Evolutionary conservation across 345 rosid genomes (phyloP).

Genomic region (Populus euphratica): DNA sequence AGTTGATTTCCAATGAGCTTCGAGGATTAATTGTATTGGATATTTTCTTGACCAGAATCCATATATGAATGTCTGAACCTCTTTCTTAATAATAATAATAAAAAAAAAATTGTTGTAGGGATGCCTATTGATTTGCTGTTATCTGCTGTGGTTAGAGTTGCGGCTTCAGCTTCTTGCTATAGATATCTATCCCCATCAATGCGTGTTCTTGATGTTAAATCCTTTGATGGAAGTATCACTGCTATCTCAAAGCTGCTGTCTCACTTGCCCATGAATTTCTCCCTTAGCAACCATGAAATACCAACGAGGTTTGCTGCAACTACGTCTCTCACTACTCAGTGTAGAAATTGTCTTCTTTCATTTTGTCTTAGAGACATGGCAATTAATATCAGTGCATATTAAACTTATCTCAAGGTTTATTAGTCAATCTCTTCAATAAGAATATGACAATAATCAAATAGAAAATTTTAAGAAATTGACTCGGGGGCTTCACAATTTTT

Average conservation of each 20-base stretch:
- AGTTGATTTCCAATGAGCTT: no score
- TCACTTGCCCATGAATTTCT: constrained; percentile 41
- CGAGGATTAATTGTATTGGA: no score
- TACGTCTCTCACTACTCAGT: constrained; percentile 1
- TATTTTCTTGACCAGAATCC: no score
- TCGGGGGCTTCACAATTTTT: no score
- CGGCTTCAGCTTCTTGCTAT: constrained; percentile 45
- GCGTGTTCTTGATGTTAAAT: constrained; percentile 21
- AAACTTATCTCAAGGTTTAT: neutral
- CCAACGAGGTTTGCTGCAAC: constrained; percentile 53
- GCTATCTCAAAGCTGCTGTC: constrained; percentile 41
- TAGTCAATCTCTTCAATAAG: neutral
- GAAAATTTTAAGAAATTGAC: neutral
- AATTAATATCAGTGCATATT: no score
- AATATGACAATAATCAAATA: neutral
- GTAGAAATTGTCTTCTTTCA: neutral
- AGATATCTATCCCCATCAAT: constrained; percentile 13
- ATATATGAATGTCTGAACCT: no score
- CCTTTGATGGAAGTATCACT: constrained; percentile 24
- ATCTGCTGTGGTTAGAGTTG: constrained; percentile 45
- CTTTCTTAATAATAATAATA: no score
- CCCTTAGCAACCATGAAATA: constrained; percentile 32
- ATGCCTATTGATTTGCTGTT: constrained; percentile 33
- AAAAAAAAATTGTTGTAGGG: constrained; percentile 27
- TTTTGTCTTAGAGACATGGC: neutral